Evolutionary conservation across 306 rosid genomes (phyloP), one percentile per base, ranked within the genome.

Genomic region (Benincasa hispida): DNA sequence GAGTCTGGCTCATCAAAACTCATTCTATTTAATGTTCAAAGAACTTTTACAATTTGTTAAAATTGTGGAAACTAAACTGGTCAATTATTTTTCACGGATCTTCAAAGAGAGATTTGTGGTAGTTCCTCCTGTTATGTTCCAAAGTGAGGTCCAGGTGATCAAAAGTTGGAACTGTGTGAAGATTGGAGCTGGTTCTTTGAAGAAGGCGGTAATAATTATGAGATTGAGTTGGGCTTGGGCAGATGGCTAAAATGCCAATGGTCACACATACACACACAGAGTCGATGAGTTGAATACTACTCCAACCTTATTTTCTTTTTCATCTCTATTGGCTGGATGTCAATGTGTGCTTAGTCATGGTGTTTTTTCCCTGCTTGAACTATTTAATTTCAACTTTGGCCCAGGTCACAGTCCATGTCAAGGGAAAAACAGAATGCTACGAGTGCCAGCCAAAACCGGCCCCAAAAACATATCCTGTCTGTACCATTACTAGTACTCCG

Each of bases 401-500:
- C 48, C 88, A 95, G 99, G 98, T 95, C 69, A 92, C 98, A 13
- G 97, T 95, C 56, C 99, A 95, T 87, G 84, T 92, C 84, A 95
- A 95, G 88, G 99, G 98, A 83, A 89, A 48, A 79, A 95, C 98
- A 17, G 99, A 95, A 83, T 95, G 99, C 89, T 95, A 95, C 25
- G 99, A 95, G 83, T 95, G 99, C 82, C 89, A 95, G 68, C 99
- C 98, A 54, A 95, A 95, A 87, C 99, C 93, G 15, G 96, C 98
- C 41, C 98, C 99, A 8, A 95, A 90, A 90, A 95, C 99, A 1
- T 95, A 92, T 85, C 99, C 99, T 66, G 99, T 92, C 78, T 95
- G 99, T 78, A 95, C 99, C 17, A 95, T 95, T 81, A 92, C 98
- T 21, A 95, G 97, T 84, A 95, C 99, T 60, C 99, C 99, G 45